Base-by-base conservation (phyloP, 306 rosid species). In the Phaseolus lunatus region DNA sequence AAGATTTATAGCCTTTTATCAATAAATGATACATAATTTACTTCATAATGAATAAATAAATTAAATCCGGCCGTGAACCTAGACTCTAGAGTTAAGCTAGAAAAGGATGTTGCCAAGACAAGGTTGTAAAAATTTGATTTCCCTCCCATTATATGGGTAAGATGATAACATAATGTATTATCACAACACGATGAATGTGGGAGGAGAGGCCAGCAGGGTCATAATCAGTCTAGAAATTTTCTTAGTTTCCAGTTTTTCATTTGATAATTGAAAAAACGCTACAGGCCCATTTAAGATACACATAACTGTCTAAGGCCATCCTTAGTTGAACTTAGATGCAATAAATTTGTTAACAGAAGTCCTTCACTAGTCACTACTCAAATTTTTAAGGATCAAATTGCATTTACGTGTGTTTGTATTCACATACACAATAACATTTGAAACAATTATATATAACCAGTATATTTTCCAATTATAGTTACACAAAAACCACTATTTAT, bases 71-170 rank as follows among this genome's bases (percentile, higher is more conserved):
- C 12, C 9, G 2, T 52, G 72, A 50, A 70, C 68, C 67, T 44
- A 58, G 54, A 24, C 43, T 45, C 39, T 33, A 70, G 4, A 31
- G 29, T 77, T 65, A 54, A 66, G 54, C 48, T 57, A 35, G 71
- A 27, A 66, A 72, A 72, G 58, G 64, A 56, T 72, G 61, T 52
- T 41, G 16, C 23, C 14, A 29, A 24, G 35, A 72, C 41, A 43
- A 80, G 73, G 48, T 37, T 50, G 56, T 26, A 47, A n/a, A 79
- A 77, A 67, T 18, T 19, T 5, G 23, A 20, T 22, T 67, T 14
- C 37, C 37, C 54, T 43, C 23, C 14, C 0, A n/a, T 33, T 41
- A 53, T 45, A 53, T 14, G 13, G 19, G 24, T 56, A 53, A 41
- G 61, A 26, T 58, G 26, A 52, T 59, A 63, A 58, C 52, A 6